Evolutionary conservation across 225 moss, liverwort and hornwort genomes (phyloP).

Genomic region (Ulota crispa): DNA sequence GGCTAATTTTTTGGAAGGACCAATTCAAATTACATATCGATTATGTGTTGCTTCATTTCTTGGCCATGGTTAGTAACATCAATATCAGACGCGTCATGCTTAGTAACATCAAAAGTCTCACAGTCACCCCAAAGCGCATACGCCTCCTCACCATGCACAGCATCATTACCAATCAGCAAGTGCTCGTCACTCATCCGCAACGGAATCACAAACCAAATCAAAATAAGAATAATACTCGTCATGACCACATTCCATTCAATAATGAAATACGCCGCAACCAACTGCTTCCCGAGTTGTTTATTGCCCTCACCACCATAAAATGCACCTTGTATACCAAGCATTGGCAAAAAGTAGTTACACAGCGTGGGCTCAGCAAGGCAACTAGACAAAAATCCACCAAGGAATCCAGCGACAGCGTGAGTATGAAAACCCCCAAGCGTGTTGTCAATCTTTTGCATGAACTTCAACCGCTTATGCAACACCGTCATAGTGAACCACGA

Average conservation of each 20-base stretch:
- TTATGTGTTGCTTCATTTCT: slow-evolving; percentile 15
- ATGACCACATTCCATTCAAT: slow-evolving; percentile 49
- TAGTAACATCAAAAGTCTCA: slow-evolving; percentile 30
- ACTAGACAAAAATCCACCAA: slow-evolving; percentile 34
- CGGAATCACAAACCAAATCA: slow-evolving; percentile 32
- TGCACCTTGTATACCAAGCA: slow-evolving; percentile 19
- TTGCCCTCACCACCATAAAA: slow-evolving; percentile 48
- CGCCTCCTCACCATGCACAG: slow-evolving; percentile 56
- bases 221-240: slow-evolving; percentile 35
- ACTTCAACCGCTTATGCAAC: slow-evolving; percentile 35
- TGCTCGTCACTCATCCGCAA: slow-evolving; percentile 54
- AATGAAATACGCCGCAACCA: slow-evolving; percentile 29
- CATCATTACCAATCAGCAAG: slow-evolving; percentile 46
- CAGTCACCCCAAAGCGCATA: slow-evolving; percentile 52
- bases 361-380: slow-evolving; percentile 49
- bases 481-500: slow-evolving; percentile 64
- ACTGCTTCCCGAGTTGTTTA: slow-evolving; percentile 48
- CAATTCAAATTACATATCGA: neutral
- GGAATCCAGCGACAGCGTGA: slow-evolving; percentile 49
- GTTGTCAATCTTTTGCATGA: slow-evolving; percentile 49
- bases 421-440: slow-evolving; percentile 56
- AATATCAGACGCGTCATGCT: slow-evolving; percentile 33
- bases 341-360: slow-evolving; percentile 44
- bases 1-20: too few relatives aligned
- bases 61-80: slow-evolving; percentile 26